phyloP scores from a whole-genome alignment of 495 filamentous ascomycete genomes.

The Penicillium nucicola region DNA sequence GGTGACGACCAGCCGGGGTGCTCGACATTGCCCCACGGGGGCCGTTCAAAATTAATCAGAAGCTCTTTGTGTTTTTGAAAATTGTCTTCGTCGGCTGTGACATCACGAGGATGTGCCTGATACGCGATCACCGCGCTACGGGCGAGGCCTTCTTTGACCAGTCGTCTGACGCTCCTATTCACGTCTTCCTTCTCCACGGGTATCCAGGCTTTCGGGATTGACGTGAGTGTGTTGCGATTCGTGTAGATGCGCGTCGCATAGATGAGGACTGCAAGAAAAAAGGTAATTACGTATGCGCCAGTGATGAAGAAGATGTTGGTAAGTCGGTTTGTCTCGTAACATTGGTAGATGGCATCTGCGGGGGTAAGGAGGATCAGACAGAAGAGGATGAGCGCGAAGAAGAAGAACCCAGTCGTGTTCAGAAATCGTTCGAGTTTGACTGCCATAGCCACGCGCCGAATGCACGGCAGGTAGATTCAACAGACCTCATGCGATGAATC shows the following conservation, averaged over 20 bases:
- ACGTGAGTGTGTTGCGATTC: slow-evolving; percentile 69
- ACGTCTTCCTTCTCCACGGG: slow-evolving; percentile 76
- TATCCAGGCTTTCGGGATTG: slow-evolving; percentile 81
- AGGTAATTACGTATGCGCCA: slow-evolving; percentile 72
- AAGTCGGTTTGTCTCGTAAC: slow-evolving; percentile 56
- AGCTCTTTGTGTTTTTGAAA: slow-evolving; percentile 31
- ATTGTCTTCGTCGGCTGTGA: slow-evolving; percentile 25
- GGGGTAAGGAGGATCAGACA: slow-evolving; percentile 77
- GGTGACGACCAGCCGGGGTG: slow-evolving; percentile 92
- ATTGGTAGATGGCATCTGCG: slow-evolving; percentile 78
- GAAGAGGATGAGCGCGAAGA: slow-evolving; percentile 71
- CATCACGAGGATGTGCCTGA: slow-evolving; percentile 65
- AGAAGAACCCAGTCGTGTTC: slow-evolving; percentile 75
- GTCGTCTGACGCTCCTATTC: slow-evolving; percentile 63
- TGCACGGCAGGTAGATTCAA: slow-evolving; percentile 7
- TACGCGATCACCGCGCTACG: slow-evolving; percentile 80
- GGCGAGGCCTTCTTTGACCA: slow-evolving; percentile 68
- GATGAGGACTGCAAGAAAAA: slow-evolving; percentile 67
- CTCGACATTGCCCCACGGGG: slow-evolving; percentile 74
- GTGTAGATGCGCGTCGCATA: slow-evolving; percentile 89
- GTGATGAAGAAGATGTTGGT: slow-evolving; percentile 84
- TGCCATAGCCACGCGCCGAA: slow-evolving; percentile 35
- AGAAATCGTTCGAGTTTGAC: slow-evolving; percentile 69
- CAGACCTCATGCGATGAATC: not conserved
- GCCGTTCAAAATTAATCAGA: slow-evolving; percentile 35